Percentiles rank a stretch among this genome's conserved stretches.
Conservation (phyloP, 2,329 filamentous ascomycete species). For the Alternaria viburni region DNA sequence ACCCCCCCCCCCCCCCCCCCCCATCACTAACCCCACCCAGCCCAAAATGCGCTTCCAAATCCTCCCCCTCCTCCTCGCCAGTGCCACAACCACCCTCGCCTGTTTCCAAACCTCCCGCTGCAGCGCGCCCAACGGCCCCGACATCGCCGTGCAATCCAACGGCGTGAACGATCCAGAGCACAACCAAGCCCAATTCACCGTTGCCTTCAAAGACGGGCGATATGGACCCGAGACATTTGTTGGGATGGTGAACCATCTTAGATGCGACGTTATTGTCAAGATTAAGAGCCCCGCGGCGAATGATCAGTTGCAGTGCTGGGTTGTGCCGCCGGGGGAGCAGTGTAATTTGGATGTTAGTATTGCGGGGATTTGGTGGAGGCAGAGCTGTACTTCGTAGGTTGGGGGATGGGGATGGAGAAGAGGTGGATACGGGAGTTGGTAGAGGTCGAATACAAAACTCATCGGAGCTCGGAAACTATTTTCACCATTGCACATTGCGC, state of each 20-base stretch:
- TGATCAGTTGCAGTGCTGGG: neutral
- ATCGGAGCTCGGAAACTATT: too few species aligned
- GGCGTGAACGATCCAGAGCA: neutral
- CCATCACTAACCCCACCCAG: neutral
- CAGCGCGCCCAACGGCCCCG: neutral
- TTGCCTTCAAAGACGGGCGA: neutral
- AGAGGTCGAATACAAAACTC: too few species aligned
- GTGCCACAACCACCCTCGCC: neutral
- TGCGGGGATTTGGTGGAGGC: neutral
- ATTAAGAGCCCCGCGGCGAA: neutral
- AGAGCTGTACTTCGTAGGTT: neutral
- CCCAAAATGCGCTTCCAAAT: neutral
- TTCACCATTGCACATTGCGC: too few species aligned
- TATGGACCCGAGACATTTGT: neutral
- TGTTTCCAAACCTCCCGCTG: neutral
- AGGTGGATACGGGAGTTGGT: too few species aligned
- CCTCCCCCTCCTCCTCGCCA: neutral
- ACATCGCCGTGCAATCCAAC: neutral
- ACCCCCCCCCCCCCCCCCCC: too few species aligned
- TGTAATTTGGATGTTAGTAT: neutral
- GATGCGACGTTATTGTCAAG: neutral
- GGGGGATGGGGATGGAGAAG: too few species aligned
- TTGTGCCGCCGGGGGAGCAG: neutral
- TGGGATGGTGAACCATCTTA: neutral
- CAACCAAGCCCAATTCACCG: neutral